Evolutionary conservation across 345 rosid genomes (phyloP).

Genomic region (Melaleuca alternifolia): DNA sequence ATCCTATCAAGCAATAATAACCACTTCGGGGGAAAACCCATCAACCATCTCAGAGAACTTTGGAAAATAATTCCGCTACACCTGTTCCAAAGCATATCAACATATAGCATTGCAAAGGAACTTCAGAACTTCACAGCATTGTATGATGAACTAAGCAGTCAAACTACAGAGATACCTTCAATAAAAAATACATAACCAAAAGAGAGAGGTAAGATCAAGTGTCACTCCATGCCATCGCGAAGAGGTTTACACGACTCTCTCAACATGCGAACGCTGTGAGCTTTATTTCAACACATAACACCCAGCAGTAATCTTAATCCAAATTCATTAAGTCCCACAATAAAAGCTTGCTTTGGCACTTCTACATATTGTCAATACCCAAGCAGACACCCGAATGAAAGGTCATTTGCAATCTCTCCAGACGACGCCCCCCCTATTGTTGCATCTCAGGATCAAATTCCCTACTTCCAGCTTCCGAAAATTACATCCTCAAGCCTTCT

Average conservation of each 20-base stretch:
- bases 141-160: not conserved
- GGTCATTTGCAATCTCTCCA: not conserved
- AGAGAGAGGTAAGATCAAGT: not conserved
- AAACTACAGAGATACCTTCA: not conserved
- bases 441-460: not conserved
- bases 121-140: not conserved
- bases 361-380: not conserved
- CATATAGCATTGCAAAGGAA: not conserved
- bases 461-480: not conserved
- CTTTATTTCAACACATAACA: not conserved
- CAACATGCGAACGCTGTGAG: not conserved
- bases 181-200: not conserved
- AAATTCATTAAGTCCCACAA: not conserved
- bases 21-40: not conserved
- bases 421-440: not conserved
- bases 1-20: not conserved
- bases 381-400: not conserved
- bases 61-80: not conserved
- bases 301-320: not conserved
- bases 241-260: not conserved
- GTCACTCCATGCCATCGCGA: not conserved
- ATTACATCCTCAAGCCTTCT: not conserved
- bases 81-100: not conserved
- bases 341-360: not conserved
- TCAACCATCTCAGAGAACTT: not conserved